A percentile compares a stretch with the other conserved stretches of the same genome.
These are phyloP conservation scores for Leccinum holopus DNA, from an alignment of 1,284 basidiomycete genomes.

Conservation along the genomic window DNA sequence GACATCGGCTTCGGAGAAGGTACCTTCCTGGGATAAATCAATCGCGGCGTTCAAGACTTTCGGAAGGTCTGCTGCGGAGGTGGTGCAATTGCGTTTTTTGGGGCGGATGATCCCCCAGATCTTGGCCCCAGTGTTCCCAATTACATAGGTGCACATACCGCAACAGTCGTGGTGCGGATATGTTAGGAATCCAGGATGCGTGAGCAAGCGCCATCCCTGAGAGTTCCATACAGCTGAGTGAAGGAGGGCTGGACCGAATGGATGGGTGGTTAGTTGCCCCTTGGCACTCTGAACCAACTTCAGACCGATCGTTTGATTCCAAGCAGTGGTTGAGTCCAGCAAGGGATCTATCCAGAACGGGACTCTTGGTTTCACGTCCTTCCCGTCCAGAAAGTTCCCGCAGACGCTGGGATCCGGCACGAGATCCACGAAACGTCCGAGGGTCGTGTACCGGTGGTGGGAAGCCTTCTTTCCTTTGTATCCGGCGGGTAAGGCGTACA, in stretches of 20 bases:
- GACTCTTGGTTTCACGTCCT: not conserved
- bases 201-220: conserved; percentile 9
- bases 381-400: not conserved
- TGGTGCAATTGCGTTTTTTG: not conserved
- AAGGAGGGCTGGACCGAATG: not conserved
- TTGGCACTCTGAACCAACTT: not conserved
- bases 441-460: not conserved
- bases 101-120: conserved; percentile 6
- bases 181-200: conserved; percentile 3
- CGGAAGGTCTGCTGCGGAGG: fast-evolving
- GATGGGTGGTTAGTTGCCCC: not conserved
- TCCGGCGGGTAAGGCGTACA: not conserved
- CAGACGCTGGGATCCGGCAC: not conserved
- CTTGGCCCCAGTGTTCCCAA: not conserved
- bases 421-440: not conserved
- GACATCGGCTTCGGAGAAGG: not conserved
- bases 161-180: conserved; percentile 4
- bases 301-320: not conserved
- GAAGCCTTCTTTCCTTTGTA: not conserved
- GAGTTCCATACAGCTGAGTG: conserved; percentile 3
- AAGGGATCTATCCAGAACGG: not conserved
- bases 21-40: not conserved
- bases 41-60: not conserved
- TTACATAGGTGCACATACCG: not conserved
- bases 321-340: not conserved